A percentile compares a stretch with the other conserved stretches of the same genome.
Evolutionary conservation across 345 rosid genomes (phyloP).

Genomic region (Eucalyptus decipiens): DNA sequence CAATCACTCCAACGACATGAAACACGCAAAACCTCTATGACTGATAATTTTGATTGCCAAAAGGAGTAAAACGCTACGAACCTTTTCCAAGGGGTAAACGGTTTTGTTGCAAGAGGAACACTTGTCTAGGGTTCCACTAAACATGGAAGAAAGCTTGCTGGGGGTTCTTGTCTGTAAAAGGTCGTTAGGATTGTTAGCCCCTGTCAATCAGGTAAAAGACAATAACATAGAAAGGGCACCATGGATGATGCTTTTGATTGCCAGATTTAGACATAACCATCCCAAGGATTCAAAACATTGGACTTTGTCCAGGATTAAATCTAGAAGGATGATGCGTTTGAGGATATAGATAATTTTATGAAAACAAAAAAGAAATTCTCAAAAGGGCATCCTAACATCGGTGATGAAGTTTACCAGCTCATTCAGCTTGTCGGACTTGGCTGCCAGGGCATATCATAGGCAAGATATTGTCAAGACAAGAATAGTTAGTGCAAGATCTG

Average conservation of each 20-base stretch:
- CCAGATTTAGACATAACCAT: not conserved
- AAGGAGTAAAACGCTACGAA: not conserved
- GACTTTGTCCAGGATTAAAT: not conserved
- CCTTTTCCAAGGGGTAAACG: slow-evolving; percentile 84
- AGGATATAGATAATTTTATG: not conserved
- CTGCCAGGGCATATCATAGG: not conserved
- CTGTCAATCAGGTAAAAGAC: not conserved
- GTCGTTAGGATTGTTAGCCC: not conserved
- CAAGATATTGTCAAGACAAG: not conserved
- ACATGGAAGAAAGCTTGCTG: slow-evolving; percentile 60
- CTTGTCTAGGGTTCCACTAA: slow-evolving; percentile 81
- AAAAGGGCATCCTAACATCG: not conserved
- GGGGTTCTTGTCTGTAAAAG: slow-evolving; percentile 47
- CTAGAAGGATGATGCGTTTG: not conserved
- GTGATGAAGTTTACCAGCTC: slow-evolving; percentile 13
- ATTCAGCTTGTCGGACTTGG: slow-evolving; percentile 1
- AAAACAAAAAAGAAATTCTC: not conserved
- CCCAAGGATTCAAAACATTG: not conserved
- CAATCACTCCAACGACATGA: not conserved
- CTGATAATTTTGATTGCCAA: not conserved
- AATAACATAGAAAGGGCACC: not conserved
- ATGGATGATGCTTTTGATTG: not conserved
- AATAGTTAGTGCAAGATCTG: not conserved
- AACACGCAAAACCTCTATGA: not conserved
- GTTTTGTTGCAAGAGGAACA: slow-evolving; percentile 67